These are phyloP conservation scores for Penicillium angulare DNA, from an alignment of 495 filamentous ascomycete species.

Conservation along the genomic window DNA sequence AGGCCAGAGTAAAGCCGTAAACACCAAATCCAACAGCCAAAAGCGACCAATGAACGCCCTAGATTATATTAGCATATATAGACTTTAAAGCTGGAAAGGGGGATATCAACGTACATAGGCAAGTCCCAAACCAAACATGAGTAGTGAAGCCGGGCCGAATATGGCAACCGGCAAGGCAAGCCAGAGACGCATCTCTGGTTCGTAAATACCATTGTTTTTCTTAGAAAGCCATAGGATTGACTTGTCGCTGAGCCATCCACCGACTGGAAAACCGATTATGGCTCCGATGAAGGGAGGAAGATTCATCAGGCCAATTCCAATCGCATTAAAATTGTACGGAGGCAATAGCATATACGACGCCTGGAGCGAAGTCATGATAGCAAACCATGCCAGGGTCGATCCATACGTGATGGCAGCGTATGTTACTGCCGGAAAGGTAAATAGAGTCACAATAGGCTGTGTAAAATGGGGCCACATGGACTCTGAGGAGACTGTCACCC, in stretches of 20 bases:
- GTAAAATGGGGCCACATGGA: conserved; percentile 25
- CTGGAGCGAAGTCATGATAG: conserved; percentile 30
- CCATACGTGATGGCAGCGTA: conserved; percentile 39
- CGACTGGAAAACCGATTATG: conserved; percentile 31
- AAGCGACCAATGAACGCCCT: conserved; percentile 29
- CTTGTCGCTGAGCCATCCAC: conserved; percentile 37
- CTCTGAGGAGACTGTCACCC: conserved; percentile 23
- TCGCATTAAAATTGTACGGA: conserved; percentile 40
- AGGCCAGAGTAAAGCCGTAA: conserved; percentile 20
- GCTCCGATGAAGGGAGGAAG: conserved; percentile 38
- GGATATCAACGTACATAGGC: conserved; percentile 22
- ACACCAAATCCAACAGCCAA: conserved; percentile 31
- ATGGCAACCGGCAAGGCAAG: conserved; percentile 25
- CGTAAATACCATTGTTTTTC: conserved; percentile 39
- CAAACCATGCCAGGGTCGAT: conserved; percentile 29
- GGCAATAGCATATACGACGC: conserved; percentile 29
- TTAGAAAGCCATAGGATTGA: conserved; percentile 32
- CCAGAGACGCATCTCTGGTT: conserved; percentile 43
- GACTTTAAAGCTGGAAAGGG: background rate
- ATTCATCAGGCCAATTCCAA: conserved; percentile 37
- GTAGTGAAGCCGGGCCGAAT: conserved; percentile 22
- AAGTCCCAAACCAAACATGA: conserved; percentile 37
- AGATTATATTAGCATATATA: background rate
- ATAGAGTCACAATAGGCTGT: conserved; percentile 22
- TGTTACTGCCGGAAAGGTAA: conserved; percentile 32